Base-by-base conservation (phyloP, 768 basidiomycete genomes). In the Russula compacta region DNA sequence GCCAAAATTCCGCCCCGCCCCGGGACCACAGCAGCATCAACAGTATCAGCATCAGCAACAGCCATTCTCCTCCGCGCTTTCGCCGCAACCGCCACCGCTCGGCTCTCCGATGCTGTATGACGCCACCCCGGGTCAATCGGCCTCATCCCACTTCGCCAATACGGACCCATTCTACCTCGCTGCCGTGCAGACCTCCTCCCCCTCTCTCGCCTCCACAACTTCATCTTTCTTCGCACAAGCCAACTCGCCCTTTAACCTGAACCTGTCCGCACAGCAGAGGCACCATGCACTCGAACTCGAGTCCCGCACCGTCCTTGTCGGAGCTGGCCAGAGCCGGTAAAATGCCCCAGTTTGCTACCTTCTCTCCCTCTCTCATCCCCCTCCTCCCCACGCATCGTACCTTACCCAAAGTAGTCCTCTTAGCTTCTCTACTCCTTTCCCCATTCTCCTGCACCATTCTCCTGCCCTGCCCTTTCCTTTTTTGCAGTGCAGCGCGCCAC, bases 121-220 rank as follows among this genome's bases (percentile, higher is more conserved):
- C 43, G 51, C 38, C 38, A 44, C 43, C 1, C 40, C 60, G 29
- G 68, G 58, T 60, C 66, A 11, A 59, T 54, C 53, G 50, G 50
- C 67, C 21, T 65, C 68, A 44, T 67, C 70, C 40, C 65, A 71
- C n/a, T 79, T 79, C 67, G 70, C 77, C 1, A 74, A 77, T 53
- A 76, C 79, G 11, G 79, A 80, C 63, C 79, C 79, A n/a, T 80
- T 80, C 68, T 80, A 77, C 65, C 65, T 78, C 60, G 77, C 79
- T 21, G 74, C 74, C 24, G 66, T 71, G n/a, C 78, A 79, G 63
- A 60, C 74, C 6, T 38, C 59, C 8, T 24, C 52, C 35, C 36
- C 51, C 10, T 42, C 39, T 12, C 2, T 21, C 29, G 17, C 52
- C 3, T 15, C 21, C 4, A 10, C 40, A 39, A 24, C 65, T 12